Evolutionary conservation across 805 yeast species (phyloP), one percentile per base, ranked within the genome.

Genomic region (Peterozyma xylosa): DNA sequence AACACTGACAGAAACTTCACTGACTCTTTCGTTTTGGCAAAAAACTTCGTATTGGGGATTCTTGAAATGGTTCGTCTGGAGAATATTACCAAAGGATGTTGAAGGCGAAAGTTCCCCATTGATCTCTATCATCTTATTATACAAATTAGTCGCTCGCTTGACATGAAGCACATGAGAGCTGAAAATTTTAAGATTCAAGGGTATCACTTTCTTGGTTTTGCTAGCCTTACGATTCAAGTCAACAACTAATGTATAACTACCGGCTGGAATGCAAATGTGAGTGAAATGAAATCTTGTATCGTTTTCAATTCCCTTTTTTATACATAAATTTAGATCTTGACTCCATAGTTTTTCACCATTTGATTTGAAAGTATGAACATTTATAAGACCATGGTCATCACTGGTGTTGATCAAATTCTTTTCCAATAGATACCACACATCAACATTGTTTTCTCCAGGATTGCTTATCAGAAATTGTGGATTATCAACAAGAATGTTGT

Each of bases 11-110:
- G 52, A 35, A 2, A 58, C 33, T 10, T 52, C 52, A 2, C 58
- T 48, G 9, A 42, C 45, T 2, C 49, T 45, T 2, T 43, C 33
- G 0, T 60, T 55, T 11, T 55, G 54, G 1, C 71, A 33, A 9
- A 49, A 54, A 41, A 72, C 35, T 30, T 55, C 60, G 47, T 64
- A 78, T 49, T 79, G 86, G 0, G 87, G 87, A 48, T 82, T 82
- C 9, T 63, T 53, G 16, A 73, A 53, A 50, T 68, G 82, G 0
- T 71, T 57, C 6, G 71, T 62, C 18, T 62, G 46, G 0, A 71
- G 47, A 76, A 79, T 75, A 50, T 68, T 74, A 0, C 88, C 87
- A 2, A 86, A 86, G 38, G 70, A 57, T 13, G 56, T 58, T 2
- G 55, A 57, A 1, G 58, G 50, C 10, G 58, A 57, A 86, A 86